These are phyloP conservation scores for Silene latifolia DNA, from an alignment of 148 eudicot species.

Conservation along the genomic window DNA sequence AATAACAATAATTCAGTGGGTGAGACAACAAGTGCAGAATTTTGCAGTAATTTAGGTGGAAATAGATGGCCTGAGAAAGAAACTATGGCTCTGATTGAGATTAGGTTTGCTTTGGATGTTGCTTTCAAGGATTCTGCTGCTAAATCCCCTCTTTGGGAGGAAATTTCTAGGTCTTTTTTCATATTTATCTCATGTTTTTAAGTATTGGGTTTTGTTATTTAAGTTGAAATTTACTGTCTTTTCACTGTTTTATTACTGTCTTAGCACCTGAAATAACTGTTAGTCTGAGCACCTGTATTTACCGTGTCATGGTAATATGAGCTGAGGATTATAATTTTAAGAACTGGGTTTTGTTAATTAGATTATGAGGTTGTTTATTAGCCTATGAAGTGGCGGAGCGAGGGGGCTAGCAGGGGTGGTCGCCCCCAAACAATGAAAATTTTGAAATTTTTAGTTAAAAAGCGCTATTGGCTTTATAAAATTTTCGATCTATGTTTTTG, in stretches of 20 bases:
- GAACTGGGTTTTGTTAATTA: not conserved
- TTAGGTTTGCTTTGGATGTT: constrained; percentile 77
- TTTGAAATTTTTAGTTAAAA: no score
- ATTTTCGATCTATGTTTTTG: not conserved
- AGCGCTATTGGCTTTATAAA: no score
- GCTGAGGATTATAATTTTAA: no score
- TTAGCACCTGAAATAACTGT: no score
- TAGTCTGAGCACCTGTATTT: no score
- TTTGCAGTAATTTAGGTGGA: constrained; percentile 30
- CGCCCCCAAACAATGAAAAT: no score
- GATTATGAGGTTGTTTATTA: no score
- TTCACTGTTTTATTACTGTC: not conserved
- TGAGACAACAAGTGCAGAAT: not conserved
- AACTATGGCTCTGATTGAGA: constrained; percentile 66
- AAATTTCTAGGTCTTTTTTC: constrained; percentile 68
- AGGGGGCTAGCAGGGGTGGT: no score
- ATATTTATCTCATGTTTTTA: not conserved
- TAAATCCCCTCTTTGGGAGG: constrained; percentile 85
- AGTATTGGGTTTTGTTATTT: no score
- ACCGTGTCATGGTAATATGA: no score
- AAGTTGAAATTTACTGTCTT: not conserved
- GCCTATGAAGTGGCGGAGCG: no score
- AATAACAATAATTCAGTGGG: not conserved
- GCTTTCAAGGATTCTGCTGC: constrained; percentile 53
- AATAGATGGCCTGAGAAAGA: constrained; percentile 89